A percentile compares a stretch with the other conserved stretches of the same genome.
Conservation (phyloP, 345 rosid genomes). For the Corymbia maculata region DNA sequence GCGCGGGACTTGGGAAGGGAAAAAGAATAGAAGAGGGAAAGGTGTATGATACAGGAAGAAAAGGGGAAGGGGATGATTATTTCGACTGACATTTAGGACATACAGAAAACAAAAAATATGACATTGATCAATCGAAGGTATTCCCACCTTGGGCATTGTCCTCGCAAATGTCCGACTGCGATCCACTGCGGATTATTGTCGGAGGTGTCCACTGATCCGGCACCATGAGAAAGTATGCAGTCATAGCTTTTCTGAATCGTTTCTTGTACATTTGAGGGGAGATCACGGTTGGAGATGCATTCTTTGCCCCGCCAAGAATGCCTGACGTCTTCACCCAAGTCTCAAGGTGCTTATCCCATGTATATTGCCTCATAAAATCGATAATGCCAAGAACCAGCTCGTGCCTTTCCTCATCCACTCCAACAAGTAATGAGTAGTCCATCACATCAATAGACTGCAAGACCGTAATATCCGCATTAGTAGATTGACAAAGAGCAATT, state of each 20-base stretch:
- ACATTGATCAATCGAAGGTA: conserved; percentile 7
- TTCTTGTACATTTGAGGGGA: conserved; percentile 93
- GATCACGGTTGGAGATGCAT: conserved; percentile 71
- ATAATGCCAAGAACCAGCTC: conserved; percentile 86
- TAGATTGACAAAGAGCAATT: neutral
- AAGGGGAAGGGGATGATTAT: neutral
- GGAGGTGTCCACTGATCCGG: conserved; percentile 90
- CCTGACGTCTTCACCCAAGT: conserved; percentile 85
- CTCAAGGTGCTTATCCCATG: conserved; percentile 98
- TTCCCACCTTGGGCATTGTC: conserved; percentile 14
- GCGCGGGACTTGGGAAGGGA: neutral
- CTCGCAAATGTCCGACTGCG: conserved; percentile 37
- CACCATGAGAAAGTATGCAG: conserved; percentile 84
- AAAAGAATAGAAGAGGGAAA: neutral
- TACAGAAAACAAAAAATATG: neutral
- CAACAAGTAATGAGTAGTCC: conserved; percentile 93
- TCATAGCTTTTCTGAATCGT: conserved; percentile 93
- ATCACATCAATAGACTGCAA: conserved; percentile 79
- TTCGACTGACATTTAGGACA: conserved; percentile 1
- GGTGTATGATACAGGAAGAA: neutral
- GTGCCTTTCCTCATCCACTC: conserved; percentile 72
- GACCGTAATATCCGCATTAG: neutral
- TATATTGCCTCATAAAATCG: conserved; percentile 95
- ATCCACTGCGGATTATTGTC: conserved; percentile 20
- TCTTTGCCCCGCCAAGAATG: conserved; percentile 72